Conservation (phyloP, 177 flowering plant genomes). For the Vitis hybrid region DNA sequence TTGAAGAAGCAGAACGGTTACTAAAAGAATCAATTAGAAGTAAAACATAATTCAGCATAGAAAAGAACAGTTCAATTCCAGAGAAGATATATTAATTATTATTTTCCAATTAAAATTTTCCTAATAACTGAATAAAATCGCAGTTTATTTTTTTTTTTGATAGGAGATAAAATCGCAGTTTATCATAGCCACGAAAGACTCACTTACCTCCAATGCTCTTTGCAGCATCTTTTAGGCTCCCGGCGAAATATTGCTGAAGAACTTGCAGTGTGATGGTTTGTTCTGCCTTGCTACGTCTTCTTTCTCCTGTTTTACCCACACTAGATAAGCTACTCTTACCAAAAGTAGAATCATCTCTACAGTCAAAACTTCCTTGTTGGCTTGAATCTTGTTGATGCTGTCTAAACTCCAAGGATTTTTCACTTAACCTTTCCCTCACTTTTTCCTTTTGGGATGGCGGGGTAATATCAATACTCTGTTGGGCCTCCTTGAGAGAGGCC, state of each 20-base stretch:
- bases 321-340: conserved; percentile 36
- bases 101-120: too few species aligned
- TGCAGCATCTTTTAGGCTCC: conserved; percentile 96
- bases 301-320: conserved; percentile 43
- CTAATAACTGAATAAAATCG: too few species aligned
- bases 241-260: conserved; percentile 82
- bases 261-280: conserved; percentile 75
- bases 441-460: conserved; percentile 26
- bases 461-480: conserved; percentile 21
- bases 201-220: conserved; percentile 82
- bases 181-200: neutral
- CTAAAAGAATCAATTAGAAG: too few species aligned
- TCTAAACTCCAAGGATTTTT: conserved; percentile 18
- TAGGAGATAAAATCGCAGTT: too few species aligned
- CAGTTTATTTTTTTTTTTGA: too few species aligned
- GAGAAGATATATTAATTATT: too few species aligned
- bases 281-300: conserved; percentile 59
- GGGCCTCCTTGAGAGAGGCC: conserved; percentile 21
- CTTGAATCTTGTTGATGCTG: conserved; percentile 33
- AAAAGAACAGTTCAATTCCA: too few species aligned
- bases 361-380: conserved; percentile 24
- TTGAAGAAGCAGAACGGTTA: too few species aligned
- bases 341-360: conserved; percentile 31
- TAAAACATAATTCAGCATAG: too few species aligned
- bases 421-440: conserved; percentile 18